Base-by-base conservation (phyloP, 73 alveolate species). In the Tetrahymena borealis region DNA sequence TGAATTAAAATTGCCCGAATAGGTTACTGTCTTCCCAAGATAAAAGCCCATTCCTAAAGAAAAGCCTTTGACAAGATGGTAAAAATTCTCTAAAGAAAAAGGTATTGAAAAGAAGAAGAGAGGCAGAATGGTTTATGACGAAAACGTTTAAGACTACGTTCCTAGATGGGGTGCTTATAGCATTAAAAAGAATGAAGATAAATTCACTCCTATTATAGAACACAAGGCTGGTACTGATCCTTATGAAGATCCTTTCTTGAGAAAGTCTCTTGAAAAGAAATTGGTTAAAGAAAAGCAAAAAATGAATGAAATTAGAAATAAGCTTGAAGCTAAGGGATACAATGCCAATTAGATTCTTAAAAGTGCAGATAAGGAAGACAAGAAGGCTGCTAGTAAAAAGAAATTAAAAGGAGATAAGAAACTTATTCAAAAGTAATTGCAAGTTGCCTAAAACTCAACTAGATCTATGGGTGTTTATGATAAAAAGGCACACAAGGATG, bases 31-130 rank as follows among this genome's bases (percentile, higher is more conserved):
- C 7, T 40, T 96, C 31, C 99, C 99, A 15, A 93, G 99, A 43
- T 94, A 95, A 36, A 96, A 96, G 91, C 98, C 99, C 39, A 92
- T 95, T 36, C 99, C 99, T 32, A 96, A 96, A 78, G 97, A 94
- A 91, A 97, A 97, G 91, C 99, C 99, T 8, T 5, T 91, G 94
- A 97, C 99, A 11, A 98, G 96, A 95, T 98, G 99, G 99, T 99
- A 98, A 91, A 98, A 97, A 91, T 98, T 97, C 94, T 96, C 98
- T 94, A 36, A 90, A 33, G 98, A 95, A 92, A 96, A 95, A 94
- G 99, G 99, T 8, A 79, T 98, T 32, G 95, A 95, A 24, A 94
- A 98, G 90, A 78, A 93, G 90, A 98, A 96, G 96, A 95, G 99
- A 91, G 92, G 97, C 32, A 96, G 98, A 95, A 91, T 97, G 96